Evolutionary conservation across 768 basidiomycete species (phyloP).

Genomic region (Mycena pura): DNA sequence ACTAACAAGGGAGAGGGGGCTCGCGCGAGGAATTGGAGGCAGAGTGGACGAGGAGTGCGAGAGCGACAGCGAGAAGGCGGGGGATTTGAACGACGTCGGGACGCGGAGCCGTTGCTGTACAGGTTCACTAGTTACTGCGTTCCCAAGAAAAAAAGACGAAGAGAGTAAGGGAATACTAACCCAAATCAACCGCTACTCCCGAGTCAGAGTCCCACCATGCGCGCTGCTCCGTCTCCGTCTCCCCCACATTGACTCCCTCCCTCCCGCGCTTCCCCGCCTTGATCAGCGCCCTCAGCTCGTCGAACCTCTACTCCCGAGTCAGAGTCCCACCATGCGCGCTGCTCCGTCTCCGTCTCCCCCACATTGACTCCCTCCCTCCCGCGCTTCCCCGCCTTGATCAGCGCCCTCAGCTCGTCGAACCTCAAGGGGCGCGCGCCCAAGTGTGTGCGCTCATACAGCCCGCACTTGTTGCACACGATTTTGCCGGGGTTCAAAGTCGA

Average conservation of each 20-base stretch:
- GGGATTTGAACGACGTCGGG: background rate
- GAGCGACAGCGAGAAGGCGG: background rate
- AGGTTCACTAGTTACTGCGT: background rate
- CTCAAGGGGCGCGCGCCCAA: conserved; percentile 76
- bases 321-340: background rate
- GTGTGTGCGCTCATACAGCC: conserved; percentile 89
- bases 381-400: background rate
- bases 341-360: background rate
- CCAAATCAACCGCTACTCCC: background rate
- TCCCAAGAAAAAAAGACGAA: background rate
- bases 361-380: background rate
- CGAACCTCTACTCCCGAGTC: background rate
- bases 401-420: conserved; percentile 49
- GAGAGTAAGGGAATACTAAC: background rate
- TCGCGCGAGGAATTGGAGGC: background rate
- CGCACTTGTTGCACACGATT: conserved; percentile 94
- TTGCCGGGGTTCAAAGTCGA: conserved; percentile 89
- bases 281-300: background rate
- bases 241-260: background rate
- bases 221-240: background rate
- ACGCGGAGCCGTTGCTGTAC: background rate
- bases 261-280: background rate
- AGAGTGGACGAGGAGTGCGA: background rate
- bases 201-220: too few relatives aligned
- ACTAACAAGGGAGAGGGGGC: background rate